Conservation (phyloP, 345 rosid species). For the Limnanthes douglasii region DNA sequence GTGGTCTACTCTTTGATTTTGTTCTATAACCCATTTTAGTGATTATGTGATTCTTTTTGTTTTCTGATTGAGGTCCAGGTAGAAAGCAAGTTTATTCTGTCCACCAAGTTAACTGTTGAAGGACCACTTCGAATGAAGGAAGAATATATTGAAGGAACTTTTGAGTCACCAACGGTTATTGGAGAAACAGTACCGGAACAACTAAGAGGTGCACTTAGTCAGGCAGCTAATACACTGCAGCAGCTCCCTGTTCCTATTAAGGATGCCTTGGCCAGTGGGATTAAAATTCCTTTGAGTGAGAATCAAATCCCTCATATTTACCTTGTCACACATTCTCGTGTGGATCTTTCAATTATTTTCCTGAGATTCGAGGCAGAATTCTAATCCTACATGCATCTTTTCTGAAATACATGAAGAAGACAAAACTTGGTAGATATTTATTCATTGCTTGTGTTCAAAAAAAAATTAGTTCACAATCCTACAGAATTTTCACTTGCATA, state of each 20-base stretch:
- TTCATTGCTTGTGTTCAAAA: no score
- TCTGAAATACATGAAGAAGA: no score
- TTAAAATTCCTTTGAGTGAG: constrained; percentile 82
- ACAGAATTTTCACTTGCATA: neutral
- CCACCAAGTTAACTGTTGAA: constrained; percentile 61
- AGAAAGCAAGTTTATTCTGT: constrained; percentile 55
- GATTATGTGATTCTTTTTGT: constrained; percentile 1
- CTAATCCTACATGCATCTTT: no score
- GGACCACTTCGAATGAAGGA: constrained; percentile 93
- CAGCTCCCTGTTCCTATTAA: constrained; percentile 72
- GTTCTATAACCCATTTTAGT: neutral
- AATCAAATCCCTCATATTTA: constrained; percentile 2
- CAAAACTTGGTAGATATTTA: no score
- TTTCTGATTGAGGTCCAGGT: constrained; percentile 59
- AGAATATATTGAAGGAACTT: constrained; percentile 64
- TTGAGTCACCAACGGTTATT: constrained; percentile 66
- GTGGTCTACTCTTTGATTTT: no score
- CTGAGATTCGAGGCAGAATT: no score
- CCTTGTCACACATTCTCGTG: no score
- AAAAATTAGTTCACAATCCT: no score
- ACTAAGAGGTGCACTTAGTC: constrained; percentile 61
- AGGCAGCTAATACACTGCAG: constrained; percentile 48
- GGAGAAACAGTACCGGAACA: constrained; percentile 78
- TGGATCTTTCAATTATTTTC: constrained; percentile 2
- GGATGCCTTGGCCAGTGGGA: constrained; percentile 51